phyloP scores from a whole-genome alignment of 2,329 filamentous ascomycete genomes.

The Xylariaceae sp. region DNA sequence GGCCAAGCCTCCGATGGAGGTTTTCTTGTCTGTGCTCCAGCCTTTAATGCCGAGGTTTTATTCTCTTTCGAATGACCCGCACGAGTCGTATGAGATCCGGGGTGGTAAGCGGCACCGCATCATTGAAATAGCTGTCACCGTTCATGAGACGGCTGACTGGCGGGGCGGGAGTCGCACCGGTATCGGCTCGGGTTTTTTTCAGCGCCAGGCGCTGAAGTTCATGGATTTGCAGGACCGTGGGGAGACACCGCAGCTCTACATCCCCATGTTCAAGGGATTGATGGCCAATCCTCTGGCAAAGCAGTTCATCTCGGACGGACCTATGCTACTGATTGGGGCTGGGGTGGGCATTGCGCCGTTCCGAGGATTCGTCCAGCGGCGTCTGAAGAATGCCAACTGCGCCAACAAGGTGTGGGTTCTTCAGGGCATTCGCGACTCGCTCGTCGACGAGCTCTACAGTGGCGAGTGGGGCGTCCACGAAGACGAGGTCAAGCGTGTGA shows the following conservation, averaged over 20 bases:
- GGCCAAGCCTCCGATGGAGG: slow-evolving; percentile 78
- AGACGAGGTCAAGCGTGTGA: slow-evolving; percentile 76
- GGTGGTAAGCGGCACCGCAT: slow-evolving; percentile 71
- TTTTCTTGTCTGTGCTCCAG: slow-evolving; percentile 73
- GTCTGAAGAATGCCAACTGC: slow-evolving; percentile 37
- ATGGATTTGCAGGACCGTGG: slow-evolving; percentile 61
- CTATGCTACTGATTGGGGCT: slow-evolving; percentile 95
- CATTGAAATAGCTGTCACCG: slow-evolving; percentile 93
- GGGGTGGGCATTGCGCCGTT: slow-evolving; percentile 97
- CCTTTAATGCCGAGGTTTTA: slow-evolving; percentile 98
- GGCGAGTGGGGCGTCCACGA: slow-evolving; percentile 96
- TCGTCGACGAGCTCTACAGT: slow-evolving; percentile 92
- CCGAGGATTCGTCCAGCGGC: slow-evolving; percentile 90
- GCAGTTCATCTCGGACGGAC: slow-evolving; percentile 88
- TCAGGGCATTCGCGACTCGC: slow-evolving; percentile 57
- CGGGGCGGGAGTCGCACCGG: slow-evolving; percentile 68
- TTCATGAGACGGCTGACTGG: slow-evolving; percentile 85
- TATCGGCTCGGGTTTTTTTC: slow-evolving; percentile 88
- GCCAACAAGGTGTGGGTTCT: slow-evolving; percentile 39
- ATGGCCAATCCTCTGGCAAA: slow-evolving; percentile 95
- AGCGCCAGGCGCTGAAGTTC: slow-evolving; percentile 72
- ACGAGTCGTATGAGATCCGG: slow-evolving; percentile 65
- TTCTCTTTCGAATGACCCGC: slow-evolving; percentile 93
- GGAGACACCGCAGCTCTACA: slow-evolving; percentile 58
- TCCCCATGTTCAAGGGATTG: slow-evolving; percentile 97